Base-by-base conservation (phyloP, 192 early-diverging fungal species). In the Coemansia furcata region DNA sequence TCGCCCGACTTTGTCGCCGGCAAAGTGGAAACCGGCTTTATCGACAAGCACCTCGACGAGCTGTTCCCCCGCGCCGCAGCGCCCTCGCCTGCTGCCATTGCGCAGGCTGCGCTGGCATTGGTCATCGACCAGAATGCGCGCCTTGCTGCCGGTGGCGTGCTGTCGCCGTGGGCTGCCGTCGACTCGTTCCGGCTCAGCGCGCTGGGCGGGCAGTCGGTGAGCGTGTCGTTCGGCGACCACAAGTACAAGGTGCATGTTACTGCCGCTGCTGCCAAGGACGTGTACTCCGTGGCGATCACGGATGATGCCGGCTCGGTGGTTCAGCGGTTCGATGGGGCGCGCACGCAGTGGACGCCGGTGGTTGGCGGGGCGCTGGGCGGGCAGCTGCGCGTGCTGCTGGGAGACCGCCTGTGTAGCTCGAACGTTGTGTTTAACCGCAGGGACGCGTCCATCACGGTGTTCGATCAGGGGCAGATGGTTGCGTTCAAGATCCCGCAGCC, bases 1-100 rank as follows among this genome's bases (percentile, higher is more conserved):
- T 89, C 89, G 64, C 74, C 86, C 12, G 85, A 88, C 38, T 98
- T 96, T 76, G 72, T 60, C 23, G 65, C 78, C 4, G 96, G 96
- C 32, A 87, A 86, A 61, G 87, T 92, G 69, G 88, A 90, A 14
- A 98, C 96, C 19, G 96, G 94, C 6, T 96, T 94, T 85, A 89
- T 88, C 70, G 92, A 93, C 40, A 87, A 89, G 72, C 30, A 63
- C 0, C 76, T 94, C 23, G 89, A 85, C 17, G 54, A 68, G 6
- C 67, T 73, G 10, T 57, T 57, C 15, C 29, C 68, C 84, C 0
- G 61, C 84, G n/a, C 57, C 67, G 15, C 76, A 91, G 67, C 83
- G 96, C 30, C 54, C 29, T 33, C 54, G 54, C 54, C 30, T 15
- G 54, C 15, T 26, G 86, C 88, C 6, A 80, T 91, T 4, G 47